Conservation (phyloP, 768 basidiomycete genomes). For the Mycena indigotica region DNA sequence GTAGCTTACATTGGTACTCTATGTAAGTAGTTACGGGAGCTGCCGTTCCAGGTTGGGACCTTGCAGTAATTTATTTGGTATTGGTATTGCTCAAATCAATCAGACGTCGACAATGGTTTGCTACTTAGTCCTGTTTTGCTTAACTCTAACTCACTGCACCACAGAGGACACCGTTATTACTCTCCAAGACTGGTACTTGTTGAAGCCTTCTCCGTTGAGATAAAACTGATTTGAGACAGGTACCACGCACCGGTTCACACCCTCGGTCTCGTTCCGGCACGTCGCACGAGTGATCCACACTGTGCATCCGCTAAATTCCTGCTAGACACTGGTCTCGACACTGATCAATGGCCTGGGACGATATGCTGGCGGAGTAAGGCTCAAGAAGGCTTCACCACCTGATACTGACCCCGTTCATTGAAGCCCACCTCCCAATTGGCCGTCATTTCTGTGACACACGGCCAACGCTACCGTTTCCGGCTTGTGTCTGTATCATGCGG, state of each 20-base stretch:
- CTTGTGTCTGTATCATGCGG: constrained; percentile 23
- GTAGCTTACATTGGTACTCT: too few species aligned
- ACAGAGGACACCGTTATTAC: constrained; percentile 38
- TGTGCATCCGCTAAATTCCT: background rate
- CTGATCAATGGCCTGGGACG: constrained; percentile 34
- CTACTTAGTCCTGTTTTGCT: too few species aligned
- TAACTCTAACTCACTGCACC: constrained; percentile 23
- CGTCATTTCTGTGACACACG: constrained; percentile 34
- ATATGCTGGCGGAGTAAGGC: constrained; percentile 13
- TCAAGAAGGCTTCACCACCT: background rate
- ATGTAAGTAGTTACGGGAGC: too few species aligned
- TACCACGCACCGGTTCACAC: background rate
- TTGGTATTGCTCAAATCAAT: background rate
- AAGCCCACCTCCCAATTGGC: constrained; percentile 27
- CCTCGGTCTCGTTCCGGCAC: background rate
- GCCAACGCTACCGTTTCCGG: constrained; percentile 35
- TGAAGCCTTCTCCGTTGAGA: background rate
- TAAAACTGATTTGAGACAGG: background rate
- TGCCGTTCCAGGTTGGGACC: too few species aligned
- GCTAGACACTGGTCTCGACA: constrained; percentile 22
- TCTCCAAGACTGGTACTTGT: constrained; percentile 36
- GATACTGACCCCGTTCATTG: constrained; percentile 28
- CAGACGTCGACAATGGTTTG: constrained; percentile 5
- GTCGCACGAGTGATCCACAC: background rate
- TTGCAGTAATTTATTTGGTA: too few species aligned